Conservation (phyloP, 768 basidiomycete species). For the Leucosporidium scottii region DNA sequence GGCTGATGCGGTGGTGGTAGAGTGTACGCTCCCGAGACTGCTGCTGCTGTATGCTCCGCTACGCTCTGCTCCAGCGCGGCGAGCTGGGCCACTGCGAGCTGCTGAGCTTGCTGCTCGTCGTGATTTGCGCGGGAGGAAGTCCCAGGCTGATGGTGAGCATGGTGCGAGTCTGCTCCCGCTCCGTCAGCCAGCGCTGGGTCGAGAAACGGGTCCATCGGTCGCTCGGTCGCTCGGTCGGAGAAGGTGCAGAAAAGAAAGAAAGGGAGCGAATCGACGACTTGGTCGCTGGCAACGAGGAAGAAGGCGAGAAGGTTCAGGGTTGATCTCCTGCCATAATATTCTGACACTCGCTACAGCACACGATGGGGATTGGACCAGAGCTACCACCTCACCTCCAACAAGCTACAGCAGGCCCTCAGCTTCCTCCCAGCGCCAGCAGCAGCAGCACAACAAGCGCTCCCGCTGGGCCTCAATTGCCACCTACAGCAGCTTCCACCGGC, state of each 20-base stretch:
- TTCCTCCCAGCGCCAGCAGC: conserved; percentile 50
- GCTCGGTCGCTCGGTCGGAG: background rate
- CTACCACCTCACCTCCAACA: background rate
- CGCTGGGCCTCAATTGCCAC: background rate
- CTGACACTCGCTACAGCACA: background rate
- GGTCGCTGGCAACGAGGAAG: background rate
- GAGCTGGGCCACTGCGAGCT: too few relatives aligned
- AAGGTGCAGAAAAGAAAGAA: background rate
- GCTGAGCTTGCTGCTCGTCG: too few relatives aligned
- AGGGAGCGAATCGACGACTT: background rate
- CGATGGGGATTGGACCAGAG: background rate
- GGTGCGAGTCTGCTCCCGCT: too few relatives aligned
- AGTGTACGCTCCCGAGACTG: too few relatives aligned
- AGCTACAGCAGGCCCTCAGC: conserved; percentile 48
- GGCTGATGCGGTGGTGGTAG: too few relatives aligned
- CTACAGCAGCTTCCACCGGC: background rate
- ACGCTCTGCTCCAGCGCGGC: too few relatives aligned
- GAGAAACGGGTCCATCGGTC: too few relatives aligned
- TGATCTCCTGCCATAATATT: background rate
- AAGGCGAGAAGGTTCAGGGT: background rate
- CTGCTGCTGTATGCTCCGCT: too few relatives aligned
- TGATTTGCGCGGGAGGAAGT: too few relatives aligned
- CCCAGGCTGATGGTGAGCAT: too few relatives aligned
- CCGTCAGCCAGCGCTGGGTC: too few relatives aligned
- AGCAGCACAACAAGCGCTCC: background rate